phyloP scores from a whole-genome alignment of 139 green algal genomes.

The Desmodesmus armatus region DNA sequence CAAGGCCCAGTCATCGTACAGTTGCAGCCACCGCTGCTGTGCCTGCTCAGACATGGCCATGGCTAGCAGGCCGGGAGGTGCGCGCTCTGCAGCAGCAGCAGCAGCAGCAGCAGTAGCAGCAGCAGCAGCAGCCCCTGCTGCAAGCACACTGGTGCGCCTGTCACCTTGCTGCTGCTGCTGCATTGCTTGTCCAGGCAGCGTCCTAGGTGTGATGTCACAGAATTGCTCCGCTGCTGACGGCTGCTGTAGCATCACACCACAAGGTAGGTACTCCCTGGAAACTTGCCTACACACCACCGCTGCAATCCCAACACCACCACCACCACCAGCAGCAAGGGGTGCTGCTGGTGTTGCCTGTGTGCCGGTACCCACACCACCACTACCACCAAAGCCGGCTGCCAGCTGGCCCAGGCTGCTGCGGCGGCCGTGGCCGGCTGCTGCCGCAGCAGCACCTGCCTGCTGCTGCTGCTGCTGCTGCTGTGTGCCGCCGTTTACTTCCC shows the following conservation, averaged over 20 bases:
- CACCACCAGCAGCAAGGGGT: not conserved
- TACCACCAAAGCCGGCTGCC: too few relatives aligned
- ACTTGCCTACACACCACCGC: not conserved
- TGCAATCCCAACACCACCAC: not conserved
- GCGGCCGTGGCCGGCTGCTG: too few relatives aligned
- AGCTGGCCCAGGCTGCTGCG: too few relatives aligned
- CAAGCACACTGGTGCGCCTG: too few relatives aligned
- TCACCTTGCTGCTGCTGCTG: not conserved
- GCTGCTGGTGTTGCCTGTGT: not conserved
- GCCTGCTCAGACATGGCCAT: conserved; percentile 1
- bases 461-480: too few relatives aligned
- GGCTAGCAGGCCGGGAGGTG: not conserved
- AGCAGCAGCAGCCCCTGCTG: not conserved
- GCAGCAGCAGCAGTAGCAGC: conserved; percentile 6
- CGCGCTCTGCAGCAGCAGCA: not conserved
- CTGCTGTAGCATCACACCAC: not conserved
- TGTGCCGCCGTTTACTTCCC: too few relatives aligned
- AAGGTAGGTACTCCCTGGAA: not conserved
- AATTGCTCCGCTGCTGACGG: not conserved
- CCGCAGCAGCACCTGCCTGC: too few relatives aligned
- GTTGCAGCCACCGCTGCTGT: conserved; percentile 17
- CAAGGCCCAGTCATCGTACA: conserved; percentile 12
- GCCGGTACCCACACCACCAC: not conserved
- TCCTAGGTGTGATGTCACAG: not conserved
- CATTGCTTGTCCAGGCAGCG: not conserved